A percentile compares a stretch with the other conserved stretches of the same genome.
These are phyloP conservation scores for Lactarius vividus DNA, from an alignment of 768 basidiomycete genomes.

Conservation along the genomic window DNA sequence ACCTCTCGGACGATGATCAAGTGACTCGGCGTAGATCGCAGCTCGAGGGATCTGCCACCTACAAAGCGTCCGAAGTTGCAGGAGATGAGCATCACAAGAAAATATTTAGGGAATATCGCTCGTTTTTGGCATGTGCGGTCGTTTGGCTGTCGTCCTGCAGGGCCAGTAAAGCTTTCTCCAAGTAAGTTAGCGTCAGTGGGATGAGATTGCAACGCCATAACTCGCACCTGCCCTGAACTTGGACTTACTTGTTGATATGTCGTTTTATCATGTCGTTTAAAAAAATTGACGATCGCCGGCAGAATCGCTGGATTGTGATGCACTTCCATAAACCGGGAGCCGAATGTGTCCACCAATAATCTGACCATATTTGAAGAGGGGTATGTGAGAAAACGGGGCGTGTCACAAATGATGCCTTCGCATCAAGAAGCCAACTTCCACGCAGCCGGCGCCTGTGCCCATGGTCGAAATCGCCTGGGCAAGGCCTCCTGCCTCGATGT, in stretches of 20 bases:
- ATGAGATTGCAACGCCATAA: neutral
- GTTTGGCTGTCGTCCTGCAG: neutral
- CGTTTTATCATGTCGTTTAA: neutral
- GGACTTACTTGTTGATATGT: neutral
- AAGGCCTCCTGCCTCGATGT: neutral
- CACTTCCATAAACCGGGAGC: neutral
- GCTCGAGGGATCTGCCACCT: neutral
- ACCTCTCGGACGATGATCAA: neutral
- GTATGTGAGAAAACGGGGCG: neutral
- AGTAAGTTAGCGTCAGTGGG: neutral
- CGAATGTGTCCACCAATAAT: neutral
- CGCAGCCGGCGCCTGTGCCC: conserved; percentile 1
- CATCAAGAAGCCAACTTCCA: conserved; percentile 8
- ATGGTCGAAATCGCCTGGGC: neutral
- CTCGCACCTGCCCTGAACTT: neutral
- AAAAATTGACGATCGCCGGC: neutral
- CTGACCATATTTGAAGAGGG: conserved; percentile 1
- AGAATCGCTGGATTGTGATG: neutral
- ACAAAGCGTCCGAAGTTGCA: neutral
- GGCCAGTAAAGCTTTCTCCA: neutral
- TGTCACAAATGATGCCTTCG: conserved; percentile 1
- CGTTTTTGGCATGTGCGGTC: neutral
- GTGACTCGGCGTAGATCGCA: neutral
- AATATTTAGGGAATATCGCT: neutral
- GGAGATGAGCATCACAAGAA: neutral